Evolutionary conservation across 331 rosid genomes (phyloP).

Genomic region (Quercus phellos): DNA sequence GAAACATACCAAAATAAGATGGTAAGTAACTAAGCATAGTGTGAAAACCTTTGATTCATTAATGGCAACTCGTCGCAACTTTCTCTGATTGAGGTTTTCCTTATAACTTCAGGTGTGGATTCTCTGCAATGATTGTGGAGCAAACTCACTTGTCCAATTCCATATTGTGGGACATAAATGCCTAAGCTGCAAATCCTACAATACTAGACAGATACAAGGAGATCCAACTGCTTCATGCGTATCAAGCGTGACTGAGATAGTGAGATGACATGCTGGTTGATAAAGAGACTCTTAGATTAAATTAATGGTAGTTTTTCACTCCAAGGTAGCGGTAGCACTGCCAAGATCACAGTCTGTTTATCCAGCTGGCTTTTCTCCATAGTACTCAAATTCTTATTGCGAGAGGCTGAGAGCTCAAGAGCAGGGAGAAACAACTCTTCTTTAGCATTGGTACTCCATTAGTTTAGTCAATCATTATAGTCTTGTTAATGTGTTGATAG

Average conservation of each 20-base stretch:
- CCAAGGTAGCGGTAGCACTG: too few relatives aligned
- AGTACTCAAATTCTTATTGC: too few relatives aligned
- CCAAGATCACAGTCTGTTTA: too few relatives aligned
- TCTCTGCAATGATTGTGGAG: constrained; percentile 75
- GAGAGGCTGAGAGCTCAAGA: too few relatives aligned
- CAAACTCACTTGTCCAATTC: constrained; percentile 50
- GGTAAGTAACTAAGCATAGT: constrained; percentile 29
- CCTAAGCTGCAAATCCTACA: constrained; percentile 58
- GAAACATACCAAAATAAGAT: constrained; percentile 41
- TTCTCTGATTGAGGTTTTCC: constrained; percentile 1
- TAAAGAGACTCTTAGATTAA: not conserved
- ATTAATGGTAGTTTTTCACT: not conserved
- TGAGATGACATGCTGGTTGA: constrained; percentile 6
- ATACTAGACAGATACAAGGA: constrained; percentile 59
- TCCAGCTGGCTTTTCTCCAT: too few relatives aligned
- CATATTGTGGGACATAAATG: constrained; percentile 67
- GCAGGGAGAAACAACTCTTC: not conserved
- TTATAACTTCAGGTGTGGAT: constrained; percentile 57
- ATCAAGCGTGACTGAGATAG: constrained; percentile 35
- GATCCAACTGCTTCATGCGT: constrained; percentile 33
- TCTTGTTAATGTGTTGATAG: not conserved
- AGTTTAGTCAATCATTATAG: not conserved
- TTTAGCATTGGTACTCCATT: not conserved
- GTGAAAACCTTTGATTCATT: not conserved
- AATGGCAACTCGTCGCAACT: not conserved